Base-by-base conservation (phyloP, 2,329 filamentous ascomycete genomes). In the Penicillium thymicola region DNA sequence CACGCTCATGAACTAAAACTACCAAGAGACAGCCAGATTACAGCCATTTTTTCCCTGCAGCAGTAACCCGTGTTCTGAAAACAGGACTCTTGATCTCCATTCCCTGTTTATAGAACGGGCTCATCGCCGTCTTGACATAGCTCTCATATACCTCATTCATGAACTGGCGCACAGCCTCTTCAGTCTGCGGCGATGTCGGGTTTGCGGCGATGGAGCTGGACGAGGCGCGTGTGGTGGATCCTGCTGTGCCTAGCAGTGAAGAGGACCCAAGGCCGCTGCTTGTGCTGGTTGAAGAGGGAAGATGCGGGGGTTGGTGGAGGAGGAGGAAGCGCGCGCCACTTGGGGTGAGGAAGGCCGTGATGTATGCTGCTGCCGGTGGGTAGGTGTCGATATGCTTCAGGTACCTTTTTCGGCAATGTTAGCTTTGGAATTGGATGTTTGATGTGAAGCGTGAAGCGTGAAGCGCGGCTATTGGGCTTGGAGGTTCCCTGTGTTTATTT, bases 121-220 rank as follows among this genome's bases (percentile, higher is more conserved):
- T 97, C 94, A 99, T 97, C 56, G 92, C 86, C 13, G 92, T 90
- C 82, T 99, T 99, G 63, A 96, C 85, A 88, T 93, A 99, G 65
- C 87, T 91, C 77, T 99, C 94, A 77, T 97, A 97, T 13, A 97
- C 89, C 72, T 99, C 94, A 16, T 84, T 82, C 78, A 99, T 96
- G 78, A 97, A 99, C 75, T 90, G 90, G 72, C 91, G 87, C 66
- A 97, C 89, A 5, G 94, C 93, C 78, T 99, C 94, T 77, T 99
- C 94, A 5, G 93, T 96, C 71, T 93, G 90, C 6, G 91, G 88
- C 57, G 88, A 89, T 3, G 88, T 93, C 0, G 93, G 93, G 73
- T 96, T 97, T 64, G 88, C 87, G 54, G 85, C 88, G 56, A 91
- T 88, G 40, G 86, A 86, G n/a, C 88, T 87, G 59, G 84, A 86